These are phyloP conservation scores for Pythium dissimile DNA, from an alignment of 352 stramenopile genomes.

Conservation along the genomic window DNA sequence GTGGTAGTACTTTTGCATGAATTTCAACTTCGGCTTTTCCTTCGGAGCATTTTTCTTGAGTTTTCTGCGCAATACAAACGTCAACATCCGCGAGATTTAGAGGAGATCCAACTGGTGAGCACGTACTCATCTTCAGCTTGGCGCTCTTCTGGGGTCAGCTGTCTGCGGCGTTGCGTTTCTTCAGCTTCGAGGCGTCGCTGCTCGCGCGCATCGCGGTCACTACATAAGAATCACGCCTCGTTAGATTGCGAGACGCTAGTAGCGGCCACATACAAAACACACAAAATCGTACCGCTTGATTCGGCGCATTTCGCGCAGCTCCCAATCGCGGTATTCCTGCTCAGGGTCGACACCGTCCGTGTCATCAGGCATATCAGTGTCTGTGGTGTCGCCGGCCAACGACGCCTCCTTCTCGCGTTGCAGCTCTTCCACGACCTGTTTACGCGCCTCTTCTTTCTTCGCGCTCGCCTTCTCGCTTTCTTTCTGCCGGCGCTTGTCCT, in stretches of 20 bases:
- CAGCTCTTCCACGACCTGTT: slow-evolving; percentile 74
- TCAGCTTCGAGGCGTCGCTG: slow-evolving; percentile 74
- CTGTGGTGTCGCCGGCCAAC: slow-evolving; percentile 46
- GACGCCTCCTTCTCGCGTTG: slow-evolving; percentile 54
- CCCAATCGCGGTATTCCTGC: slow-evolving; percentile 91
- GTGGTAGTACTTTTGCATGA: slow-evolving; percentile 99
- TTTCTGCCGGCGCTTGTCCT: slow-evolving; percentile 48
- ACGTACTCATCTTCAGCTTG: slow-evolving; percentile 87
- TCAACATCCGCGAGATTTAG: too few relatives aligned
- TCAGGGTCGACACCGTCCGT: slow-evolving; percentile 87
- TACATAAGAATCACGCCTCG: too few relatives aligned
- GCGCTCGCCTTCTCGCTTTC: slow-evolving; percentile 55
- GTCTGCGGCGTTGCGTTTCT: slow-evolving; percentile 86
- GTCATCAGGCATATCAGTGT: slow-evolving; percentile 89
- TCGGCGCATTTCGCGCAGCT: slow-evolving; percentile 91
- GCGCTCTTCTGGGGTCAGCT: slow-evolving; percentile 96
- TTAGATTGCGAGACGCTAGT: too few relatives aligned
- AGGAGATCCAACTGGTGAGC: too few relatives aligned
- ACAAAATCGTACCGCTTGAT: slow-evolving; percentile 71
- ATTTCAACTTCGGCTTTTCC: slow-evolving; percentile 89
- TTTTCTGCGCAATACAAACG: slow-evolving; percentile 39
- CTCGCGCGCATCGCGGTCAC: slow-evolving; percentile 82
- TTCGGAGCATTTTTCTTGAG: slow-evolving; percentile 78
- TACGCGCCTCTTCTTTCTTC: slow-evolving; percentile 67
- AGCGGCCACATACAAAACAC: not conserved